Evolutionary conservation across 2,329 filamentous ascomycete genomes (phyloP).

Genomic region (Aureobasidium sp.): DNA sequence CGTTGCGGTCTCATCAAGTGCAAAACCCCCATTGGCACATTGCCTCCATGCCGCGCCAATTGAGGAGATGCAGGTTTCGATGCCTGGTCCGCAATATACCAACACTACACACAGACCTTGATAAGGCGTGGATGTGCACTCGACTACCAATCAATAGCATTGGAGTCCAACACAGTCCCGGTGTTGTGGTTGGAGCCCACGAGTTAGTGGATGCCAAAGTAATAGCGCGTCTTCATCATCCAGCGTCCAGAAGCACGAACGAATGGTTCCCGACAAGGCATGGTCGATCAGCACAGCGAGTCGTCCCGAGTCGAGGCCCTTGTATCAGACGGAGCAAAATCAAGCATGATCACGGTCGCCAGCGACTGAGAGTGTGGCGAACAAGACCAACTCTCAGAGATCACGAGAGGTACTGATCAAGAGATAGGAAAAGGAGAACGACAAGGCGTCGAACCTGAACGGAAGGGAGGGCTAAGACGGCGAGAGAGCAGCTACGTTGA

Average conservation of each 20-base stretch:
- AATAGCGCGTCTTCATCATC: slow-evolving; percentile 1
- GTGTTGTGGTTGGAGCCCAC: not conserved
- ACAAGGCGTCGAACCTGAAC: not conserved
- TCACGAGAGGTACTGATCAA: too few species aligned
- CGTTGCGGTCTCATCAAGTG: not conserved
- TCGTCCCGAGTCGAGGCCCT: not conserved
- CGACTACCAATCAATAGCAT: slow-evolving; percentile 4
- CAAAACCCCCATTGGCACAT: not conserved
- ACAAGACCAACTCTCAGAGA: too few species aligned
- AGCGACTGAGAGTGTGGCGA: not conserved
- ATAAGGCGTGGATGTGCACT: slow-evolving; percentile 3
- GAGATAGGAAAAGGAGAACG: not conserved
- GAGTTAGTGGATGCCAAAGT: not conserved
- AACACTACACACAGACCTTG: slow-evolving; percentile 4
- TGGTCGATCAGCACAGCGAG: not conserved
- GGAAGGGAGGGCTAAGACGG: not conserved
- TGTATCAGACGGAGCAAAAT: not conserved
- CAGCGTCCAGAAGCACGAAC: slow-evolving; percentile 1
- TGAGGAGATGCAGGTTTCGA: not conserved
- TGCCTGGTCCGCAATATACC: slow-evolving; percentile 5
- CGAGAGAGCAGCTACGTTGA: slow-evolving; percentile 1
- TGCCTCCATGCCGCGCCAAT: not conserved
- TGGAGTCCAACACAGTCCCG: not conserved
- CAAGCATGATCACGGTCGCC: not conserved
- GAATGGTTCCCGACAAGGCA: not conserved